phyloP scores from a whole-genome alignment of 2,329 filamentous ascomycete genomes.

The Penicillium paneum region DNA sequence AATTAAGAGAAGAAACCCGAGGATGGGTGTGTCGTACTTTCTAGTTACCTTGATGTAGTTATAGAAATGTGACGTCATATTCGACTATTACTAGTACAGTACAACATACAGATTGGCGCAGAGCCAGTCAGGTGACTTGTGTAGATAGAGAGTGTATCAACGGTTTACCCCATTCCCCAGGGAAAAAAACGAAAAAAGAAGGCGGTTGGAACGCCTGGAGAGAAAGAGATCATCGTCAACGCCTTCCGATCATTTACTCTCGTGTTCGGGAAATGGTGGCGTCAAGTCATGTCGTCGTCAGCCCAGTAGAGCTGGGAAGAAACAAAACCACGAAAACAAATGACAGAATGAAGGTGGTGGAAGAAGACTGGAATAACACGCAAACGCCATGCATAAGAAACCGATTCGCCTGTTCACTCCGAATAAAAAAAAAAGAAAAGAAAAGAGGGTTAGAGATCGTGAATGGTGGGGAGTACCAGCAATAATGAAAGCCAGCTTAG shows the following conservation, averaged over 20 bases:
- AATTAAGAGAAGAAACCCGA: no score
- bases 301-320: conserved; percentile 8
- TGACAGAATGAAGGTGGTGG: conserved; percentile 8
- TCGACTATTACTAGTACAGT: not conserved
- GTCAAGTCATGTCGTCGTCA: conserved; percentile 23
- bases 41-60: not conserved
- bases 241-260: conserved; percentile 19
- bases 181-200: conserved; percentile 5
- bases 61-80: not conserved
- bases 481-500: not conserved
- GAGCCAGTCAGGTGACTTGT: not conserved
- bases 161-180: not conserved
- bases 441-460: conserved; percentile 11
- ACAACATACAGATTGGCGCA: not conserved
- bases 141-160: conserved; percentile 1
- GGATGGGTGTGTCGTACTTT: no score
- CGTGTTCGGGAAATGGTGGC: conserved; percentile 18
- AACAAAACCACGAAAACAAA: conserved; percentile 8
- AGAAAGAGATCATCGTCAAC: conserved; percentile 18
- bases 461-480: conserved; percentile 8
- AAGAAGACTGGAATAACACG: not conserved
- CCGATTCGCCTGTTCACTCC: conserved; percentile 10
- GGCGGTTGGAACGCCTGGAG: conserved; percentile 13
- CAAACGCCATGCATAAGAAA: conserved; percentile 11
- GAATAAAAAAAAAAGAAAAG: conserved; percentile 2